Evolutionary conservation across 192 early-diverging fungal species (phyloP).

Genomic region (Linnemannia exigua): DNA sequence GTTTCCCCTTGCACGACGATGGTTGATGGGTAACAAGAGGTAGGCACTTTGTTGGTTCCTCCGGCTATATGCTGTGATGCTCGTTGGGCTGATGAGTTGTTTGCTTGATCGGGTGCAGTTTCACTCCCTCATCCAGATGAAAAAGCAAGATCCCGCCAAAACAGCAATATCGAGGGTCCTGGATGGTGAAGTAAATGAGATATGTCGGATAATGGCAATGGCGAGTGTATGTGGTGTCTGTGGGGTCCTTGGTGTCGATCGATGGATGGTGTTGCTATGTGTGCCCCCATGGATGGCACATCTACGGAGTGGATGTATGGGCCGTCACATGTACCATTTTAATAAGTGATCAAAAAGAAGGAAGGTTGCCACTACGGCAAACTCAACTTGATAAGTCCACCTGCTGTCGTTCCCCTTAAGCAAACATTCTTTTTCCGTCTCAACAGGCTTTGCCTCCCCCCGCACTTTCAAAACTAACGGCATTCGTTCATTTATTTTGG

Average conservation of each 20-base stretch:
- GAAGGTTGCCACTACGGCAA: constrained; percentile 12
- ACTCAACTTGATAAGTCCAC: neutral
- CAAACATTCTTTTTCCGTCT: neutral
- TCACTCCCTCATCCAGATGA: neutral
- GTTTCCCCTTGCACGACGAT: constrained; percentile 18
- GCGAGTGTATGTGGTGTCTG: neutral
- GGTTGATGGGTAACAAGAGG: neutral
- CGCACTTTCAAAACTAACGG: neutral
- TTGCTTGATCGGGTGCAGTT: neutral
- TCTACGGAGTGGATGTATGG: constrained; percentile 1
- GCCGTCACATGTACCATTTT: constrained; percentile 35
- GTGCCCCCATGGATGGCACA: neutral
- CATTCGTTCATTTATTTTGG: too few relatives aligned
- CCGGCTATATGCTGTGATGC: neutral
- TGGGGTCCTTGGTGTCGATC: neutral
- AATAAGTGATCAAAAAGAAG: constrained; percentile 39
- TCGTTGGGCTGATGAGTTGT: neutral
- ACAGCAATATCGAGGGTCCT: neutral
- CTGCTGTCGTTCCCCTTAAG: neutral
- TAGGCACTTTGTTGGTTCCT: neutral
- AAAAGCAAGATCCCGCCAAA: neutral
- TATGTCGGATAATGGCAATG: neutral
- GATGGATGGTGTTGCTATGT: constrained; percentile 14
- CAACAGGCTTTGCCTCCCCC: neutral
- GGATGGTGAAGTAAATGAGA: neutral